These are phyloP conservation scores for Gomphus sp. DNA, from an alignment of 1,284 basidiomycete species.

Conservation along the genomic window DNA sequence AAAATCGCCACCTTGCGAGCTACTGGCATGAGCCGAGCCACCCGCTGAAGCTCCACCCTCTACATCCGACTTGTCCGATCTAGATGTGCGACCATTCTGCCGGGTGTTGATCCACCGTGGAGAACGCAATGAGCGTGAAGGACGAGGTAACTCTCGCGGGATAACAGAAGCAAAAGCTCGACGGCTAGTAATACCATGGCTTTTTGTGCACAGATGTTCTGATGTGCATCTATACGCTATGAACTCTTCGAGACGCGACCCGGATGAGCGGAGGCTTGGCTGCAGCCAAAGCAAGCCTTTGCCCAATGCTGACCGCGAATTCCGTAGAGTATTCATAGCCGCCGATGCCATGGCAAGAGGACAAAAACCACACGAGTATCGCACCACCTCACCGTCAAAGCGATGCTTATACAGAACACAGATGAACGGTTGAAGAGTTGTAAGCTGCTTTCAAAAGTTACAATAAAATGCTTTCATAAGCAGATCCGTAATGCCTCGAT, in stretches of 20 bases:
- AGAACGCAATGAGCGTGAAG: conserved; percentile 17
- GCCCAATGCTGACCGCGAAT: conserved; percentile 2
- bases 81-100: conserved; percentile 2
- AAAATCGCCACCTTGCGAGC: not conserved
- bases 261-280: not conserved
- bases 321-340: not conserved
- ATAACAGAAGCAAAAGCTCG: conserved; percentile 2
- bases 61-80: not conserved
- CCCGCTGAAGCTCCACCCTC: not conserved
- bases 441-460: not conserved
- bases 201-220: not conserved
- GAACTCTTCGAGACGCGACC: not conserved
- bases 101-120: conserved; percentile 21
- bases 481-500: conserved; percentile 22
- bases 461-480: not conserved
- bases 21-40: conserved; percentile 1
- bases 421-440: not conserved
- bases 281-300: not conserved
- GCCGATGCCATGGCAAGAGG: not conserved
- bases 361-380: not conserved
- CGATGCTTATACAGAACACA: not conserved
- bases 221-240: not conserved
- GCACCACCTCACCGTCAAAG: not conserved
- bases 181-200: not conserved
- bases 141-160: conserved; percentile 11